These are phyloP conservation scores for Tylopilus subfusipes DNA, from an alignment of 768 basidiomycete species.

Conservation along the genomic window DNA sequence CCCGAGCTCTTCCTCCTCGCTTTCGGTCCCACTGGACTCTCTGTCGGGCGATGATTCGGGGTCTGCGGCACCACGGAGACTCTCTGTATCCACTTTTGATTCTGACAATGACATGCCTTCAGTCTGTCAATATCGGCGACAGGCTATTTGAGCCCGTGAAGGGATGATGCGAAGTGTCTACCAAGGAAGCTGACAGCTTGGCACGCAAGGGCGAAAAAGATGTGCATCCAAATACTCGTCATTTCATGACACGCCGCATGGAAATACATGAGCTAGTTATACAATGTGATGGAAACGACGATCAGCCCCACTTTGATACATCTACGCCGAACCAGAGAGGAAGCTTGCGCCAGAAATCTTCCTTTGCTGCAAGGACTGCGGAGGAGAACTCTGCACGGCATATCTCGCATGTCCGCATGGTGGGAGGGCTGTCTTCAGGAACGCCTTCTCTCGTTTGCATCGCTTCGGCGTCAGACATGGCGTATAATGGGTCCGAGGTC, in stretches of 20 bases:
- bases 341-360: conserved; percentile 62
- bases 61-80: background rate
- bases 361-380: conserved; percentile 56
- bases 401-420: conserved; percentile 59
- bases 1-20: conserved; percentile 12
- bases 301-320: conserved; percentile 36
- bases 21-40: background rate
- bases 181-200: background rate
- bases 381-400: conserved; percentile 61
- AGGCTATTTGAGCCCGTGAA: background rate
- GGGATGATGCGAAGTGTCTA: background rate
- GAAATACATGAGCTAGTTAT: conserved; percentile 13
- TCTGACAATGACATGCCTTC: conserved; percentile 3
- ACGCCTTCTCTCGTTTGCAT: conserved; percentile 58
- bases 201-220: background rate
- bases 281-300: conserved; percentile 1
- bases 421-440: conserved; percentile 39
- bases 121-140: background rate
- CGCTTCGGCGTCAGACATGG: conserved; percentile 61
- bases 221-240: background rate
- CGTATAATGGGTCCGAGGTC: conserved; percentile 67
- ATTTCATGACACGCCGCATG: background rate
- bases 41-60: background rate
- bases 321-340: conserved; percentile 66
- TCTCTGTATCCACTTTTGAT: background rate